These are phyloP conservation scores for Pulveroboletus sp. DNA, from an alignment of 1,284 basidiomycete species.

Conservation along the genomic window DNA sequence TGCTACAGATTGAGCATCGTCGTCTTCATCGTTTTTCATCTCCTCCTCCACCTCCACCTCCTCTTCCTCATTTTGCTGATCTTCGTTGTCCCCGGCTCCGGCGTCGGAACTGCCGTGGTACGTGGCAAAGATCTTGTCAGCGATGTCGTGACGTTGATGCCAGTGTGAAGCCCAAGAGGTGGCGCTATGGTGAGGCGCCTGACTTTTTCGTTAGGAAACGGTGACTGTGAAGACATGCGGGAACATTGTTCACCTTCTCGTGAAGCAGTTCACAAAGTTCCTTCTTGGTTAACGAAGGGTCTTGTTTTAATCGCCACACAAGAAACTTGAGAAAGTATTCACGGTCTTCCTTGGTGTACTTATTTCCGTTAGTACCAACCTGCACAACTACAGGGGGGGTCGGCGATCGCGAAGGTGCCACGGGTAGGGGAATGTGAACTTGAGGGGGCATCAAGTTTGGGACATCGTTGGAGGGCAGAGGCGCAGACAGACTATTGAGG, in stretches of 20 bases:
- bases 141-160: constrained; percentile 58
- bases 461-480: constrained; percentile 40
- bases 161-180: constrained; percentile 65
- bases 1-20: constrained; percentile 37
- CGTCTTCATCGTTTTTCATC: constrained; percentile 36
- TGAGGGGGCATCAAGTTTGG: constrained; percentile 55
- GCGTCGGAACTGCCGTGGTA: constrained; percentile 36
- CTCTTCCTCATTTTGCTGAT: constrained; percentile 39
- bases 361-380: constrained; percentile 47
- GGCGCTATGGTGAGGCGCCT: constrained; percentile 62
- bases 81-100: constrained; percentile 33
- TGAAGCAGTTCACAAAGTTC: constrained; percentile 56
- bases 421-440: constrained; percentile 54
- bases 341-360: constrained; percentile 64
- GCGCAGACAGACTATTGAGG: constrained; percentile 58
- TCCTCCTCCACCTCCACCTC: constrained; percentile 39
- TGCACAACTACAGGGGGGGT: constrained; percentile 57
- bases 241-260: constrained; percentile 45
- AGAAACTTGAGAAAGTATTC: constrained; percentile 66
- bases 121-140: constrained; percentile 63
- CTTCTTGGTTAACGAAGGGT: constrained; percentile 51
- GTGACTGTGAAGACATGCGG: neutral
- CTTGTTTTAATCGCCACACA: constrained; percentile 54
- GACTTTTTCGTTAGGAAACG: constrained; percentile 13
- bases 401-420: constrained; percentile 65